phyloP scores from a whole-genome alignment of 2,329 filamentous ascomycete species.

The Elsinoe arachidis region DNA sequence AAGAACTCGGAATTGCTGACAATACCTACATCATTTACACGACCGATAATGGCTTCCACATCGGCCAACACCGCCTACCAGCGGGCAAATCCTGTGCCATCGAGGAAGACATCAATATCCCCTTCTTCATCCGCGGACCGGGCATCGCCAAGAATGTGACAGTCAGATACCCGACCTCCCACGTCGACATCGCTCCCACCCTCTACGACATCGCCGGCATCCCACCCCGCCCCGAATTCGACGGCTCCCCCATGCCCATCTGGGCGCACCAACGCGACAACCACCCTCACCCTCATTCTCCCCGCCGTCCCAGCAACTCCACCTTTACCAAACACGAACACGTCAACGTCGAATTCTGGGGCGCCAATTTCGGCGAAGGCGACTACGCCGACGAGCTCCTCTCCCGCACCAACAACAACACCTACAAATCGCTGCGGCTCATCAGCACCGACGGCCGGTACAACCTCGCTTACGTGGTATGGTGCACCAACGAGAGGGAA shows the following conservation, averaged over 20 bases:
- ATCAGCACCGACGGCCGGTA: constrained; percentile 32
- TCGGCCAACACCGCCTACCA: constrained; percentile 50
- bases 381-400: constrained; percentile 23
- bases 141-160: constrained; percentile 39
- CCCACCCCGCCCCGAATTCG: constrained; percentile 43
- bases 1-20: constrained; percentile 31
- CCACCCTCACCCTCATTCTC: neutral
- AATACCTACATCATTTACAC: constrained; percentile 53
- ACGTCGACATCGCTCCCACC: constrained; percentile 57
- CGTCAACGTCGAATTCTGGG: constrained; percentile 36
- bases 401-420: constrained; percentile 18
- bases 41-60: constrained; percentile 53
- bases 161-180: constrained; percentile 46
- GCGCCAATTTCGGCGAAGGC: constrained; percentile 27
- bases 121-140: constrained; percentile 52
- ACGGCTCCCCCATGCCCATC: constrained; percentile 46
- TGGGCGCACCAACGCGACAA: neutral
- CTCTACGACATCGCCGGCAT: constrained; percentile 38
- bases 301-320: constrained; percentile 18
- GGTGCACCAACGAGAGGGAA: constrained; percentile 61
- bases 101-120: constrained; percentile 53
- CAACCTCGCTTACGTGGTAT: constrained; percentile 57
- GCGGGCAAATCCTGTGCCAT: constrained; percentile 52
- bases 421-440: constrained; percentile 26
- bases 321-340: constrained; percentile 36